Evolutionary conservation across 352 stramenopile species (phyloP).

Genomic region (Phytophthora fragariae): DNA sequence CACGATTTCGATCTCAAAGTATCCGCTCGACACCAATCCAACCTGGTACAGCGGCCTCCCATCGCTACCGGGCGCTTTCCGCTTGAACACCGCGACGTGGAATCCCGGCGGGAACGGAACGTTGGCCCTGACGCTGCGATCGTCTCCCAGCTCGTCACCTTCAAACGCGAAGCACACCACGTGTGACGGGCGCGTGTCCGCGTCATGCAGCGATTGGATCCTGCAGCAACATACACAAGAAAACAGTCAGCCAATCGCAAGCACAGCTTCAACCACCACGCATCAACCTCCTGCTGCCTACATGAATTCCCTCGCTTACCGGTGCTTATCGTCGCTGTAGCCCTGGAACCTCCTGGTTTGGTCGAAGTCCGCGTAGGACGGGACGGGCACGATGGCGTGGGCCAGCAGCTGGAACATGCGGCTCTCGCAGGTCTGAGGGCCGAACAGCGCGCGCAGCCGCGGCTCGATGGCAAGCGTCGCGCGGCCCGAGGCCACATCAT

Average conservation of each 20-base stretch:
- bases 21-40: conserved; percentile 65
- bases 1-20: conserved; percentile 84
- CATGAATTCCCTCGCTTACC: conserved; percentile 35
- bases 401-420: conserved; percentile 77
- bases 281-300: background rate
- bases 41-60: conserved; percentile 48
- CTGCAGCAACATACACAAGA: conserved; percentile 13
- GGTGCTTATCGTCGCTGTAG: conserved; percentile 51
- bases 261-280: too few species aligned
- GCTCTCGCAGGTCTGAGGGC: conserved; percentile 52
- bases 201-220: conserved; percentile 37
- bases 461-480: conserved; percentile 41
- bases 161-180: conserved; percentile 59
- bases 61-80: conserved; percentile 2
- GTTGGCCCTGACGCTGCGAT: conserved; percentile 81
- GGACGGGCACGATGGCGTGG: conserved; percentile 68
- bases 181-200: conserved; percentile 38
- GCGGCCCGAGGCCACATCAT: background rate
- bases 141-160: conserved; percentile 60
- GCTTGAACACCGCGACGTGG: conserved; percentile 63
- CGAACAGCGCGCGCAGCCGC: conserved; percentile 46
- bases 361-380: conserved; percentile 69
- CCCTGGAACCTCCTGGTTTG: conserved; percentile 45
- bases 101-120: conserved; percentile 66
- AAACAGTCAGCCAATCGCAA: too few species aligned